Percentiles rank a stretch among this genome's conserved stretches.
Evolutionary conservation across 2,329 filamentous ascomycete genomes (phyloP).

Genomic region (Grosmannia clavigera): DNA sequence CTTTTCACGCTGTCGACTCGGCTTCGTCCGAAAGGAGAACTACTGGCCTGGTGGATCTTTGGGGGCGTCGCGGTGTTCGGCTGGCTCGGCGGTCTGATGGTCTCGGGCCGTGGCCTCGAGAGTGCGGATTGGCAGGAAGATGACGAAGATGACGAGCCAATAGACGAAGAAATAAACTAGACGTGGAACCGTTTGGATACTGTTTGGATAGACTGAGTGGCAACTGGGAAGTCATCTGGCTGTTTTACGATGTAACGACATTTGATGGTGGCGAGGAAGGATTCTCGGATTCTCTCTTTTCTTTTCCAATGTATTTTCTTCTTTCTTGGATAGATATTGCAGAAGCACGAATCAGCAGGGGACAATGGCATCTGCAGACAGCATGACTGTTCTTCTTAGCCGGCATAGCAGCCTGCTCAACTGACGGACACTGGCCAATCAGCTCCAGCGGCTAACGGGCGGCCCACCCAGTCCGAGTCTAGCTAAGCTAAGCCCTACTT

Average conservation of each 20-base stretch:
- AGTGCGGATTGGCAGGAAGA: constrained; percentile 41
- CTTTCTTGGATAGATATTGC: not conserved
- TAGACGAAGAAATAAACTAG: not conserved
- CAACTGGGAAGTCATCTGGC: not conserved
- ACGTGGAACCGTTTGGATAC: not conserved
- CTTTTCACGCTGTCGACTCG: constrained; percentile 70
- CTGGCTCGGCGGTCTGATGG: constrained; percentile 67
- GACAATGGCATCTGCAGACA: not conserved
- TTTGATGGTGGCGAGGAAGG: not conserved
- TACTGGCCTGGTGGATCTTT: constrained; percentile 76
- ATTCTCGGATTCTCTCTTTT: not conserved
- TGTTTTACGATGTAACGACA: not conserved
- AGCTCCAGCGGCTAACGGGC: not conserved
- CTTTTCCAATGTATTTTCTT: not conserved
- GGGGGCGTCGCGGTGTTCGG: constrained; percentile 71
- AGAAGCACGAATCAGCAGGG: not conserved
- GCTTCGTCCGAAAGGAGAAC: constrained; percentile 69
- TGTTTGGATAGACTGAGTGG: not conserved
- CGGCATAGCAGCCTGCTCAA: too few species aligned
- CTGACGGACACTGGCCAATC: not conserved
- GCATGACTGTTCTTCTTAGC: too few species aligned
- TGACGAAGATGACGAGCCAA: constrained; percentile 19
- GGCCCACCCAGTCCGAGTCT: not conserved
- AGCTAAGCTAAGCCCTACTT: not conserved
- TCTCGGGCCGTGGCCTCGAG: constrained; percentile 51